Conservation (phyloP, 768 basidiomycete species). For the Dioszegia aurantiaca region DNA sequence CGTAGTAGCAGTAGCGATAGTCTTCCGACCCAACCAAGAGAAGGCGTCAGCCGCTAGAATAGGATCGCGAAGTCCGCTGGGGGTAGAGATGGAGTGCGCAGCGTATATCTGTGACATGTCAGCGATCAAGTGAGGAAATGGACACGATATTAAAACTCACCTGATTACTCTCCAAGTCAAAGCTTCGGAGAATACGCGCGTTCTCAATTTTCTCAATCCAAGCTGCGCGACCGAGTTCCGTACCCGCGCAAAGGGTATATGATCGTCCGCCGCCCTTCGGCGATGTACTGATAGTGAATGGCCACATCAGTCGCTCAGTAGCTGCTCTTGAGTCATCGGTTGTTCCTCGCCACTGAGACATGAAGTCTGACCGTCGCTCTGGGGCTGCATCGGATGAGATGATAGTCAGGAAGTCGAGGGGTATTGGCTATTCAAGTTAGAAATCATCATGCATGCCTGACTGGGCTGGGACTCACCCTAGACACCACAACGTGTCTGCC, state of each 20-base stretch:
- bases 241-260: constrained; percentile 42
- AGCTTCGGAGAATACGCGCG: constrained; percentile 36
- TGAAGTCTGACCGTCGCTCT: constrained; percentile 40
- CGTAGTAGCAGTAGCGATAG: constrained; percentile 32
- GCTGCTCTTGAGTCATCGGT: constrained; percentile 21
- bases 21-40: constrained; percentile 36
- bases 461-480: constrained; percentile 20
- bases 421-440: constrained; percentile 31
- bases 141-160: constrained; percentile 19
- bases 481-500: constrained; percentile 46
- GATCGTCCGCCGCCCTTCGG: constrained; percentile 22
- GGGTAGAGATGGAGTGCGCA: constrained; percentile 28
- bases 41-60: constrained; percentile 37
- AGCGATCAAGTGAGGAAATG: too few relatives aligned
- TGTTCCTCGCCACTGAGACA: constrained; percentile 9
- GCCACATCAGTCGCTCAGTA: constrained; percentile 41
- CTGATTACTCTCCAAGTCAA: constrained; percentile 43
- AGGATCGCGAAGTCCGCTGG: constrained; percentile 26
- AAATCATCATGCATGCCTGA: neutral
- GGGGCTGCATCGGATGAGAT: constrained; percentile 35
- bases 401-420: constrained; percentile 39
- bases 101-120: constrained; percentile 36
- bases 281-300: constrained; percentile 38
- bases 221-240: constrained; percentile 27
- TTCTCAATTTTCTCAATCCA: constrained; percentile 44